A percentile compares a stretch with the other conserved stretches of the same genome.
These are phyloP conservation scores for Hypoxylon rickii DNA, from an alignment of 495 filamentous ascomycete species.

Conservation along the genomic window DNA sequence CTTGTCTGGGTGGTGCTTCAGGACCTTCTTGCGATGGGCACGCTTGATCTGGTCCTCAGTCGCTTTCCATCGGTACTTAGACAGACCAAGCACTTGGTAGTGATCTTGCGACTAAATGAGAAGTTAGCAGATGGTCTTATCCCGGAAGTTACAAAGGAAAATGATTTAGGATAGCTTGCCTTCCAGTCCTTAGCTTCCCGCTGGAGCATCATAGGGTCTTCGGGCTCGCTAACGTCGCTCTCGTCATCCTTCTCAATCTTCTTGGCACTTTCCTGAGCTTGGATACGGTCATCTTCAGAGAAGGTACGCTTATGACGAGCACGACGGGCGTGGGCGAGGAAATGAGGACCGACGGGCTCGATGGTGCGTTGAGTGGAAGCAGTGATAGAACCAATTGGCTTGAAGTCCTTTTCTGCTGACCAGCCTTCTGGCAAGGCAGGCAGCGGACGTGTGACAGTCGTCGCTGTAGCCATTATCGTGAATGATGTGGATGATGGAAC, in stretches of 20 bases:
- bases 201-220: slow-evolving; percentile 86
- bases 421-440: slow-evolving; percentile 81
- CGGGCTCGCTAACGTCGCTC: slow-evolving; percentile 87
- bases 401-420: slow-evolving; percentile 90
- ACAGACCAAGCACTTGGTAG: slow-evolving; percentile 93
- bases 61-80: slow-evolving; percentile 86
- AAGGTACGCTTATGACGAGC: slow-evolving; percentile 97
- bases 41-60: slow-evolving; percentile 98
- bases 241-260: slow-evolving; percentile 92
- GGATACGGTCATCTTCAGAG: slow-evolving; percentile 96
- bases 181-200: slow-evolving; percentile 99
- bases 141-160: background rate
- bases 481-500: background rate
- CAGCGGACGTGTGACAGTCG: slow-evolving; percentile 57
- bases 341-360: slow-evolving; percentile 95
- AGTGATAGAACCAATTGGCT: slow-evolving; percentile 67
- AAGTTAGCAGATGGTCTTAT: slow-evolving; percentile 18
- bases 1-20: slow-evolving; percentile 98
- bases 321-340: slow-evolving; percentile 94
- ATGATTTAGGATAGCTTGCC: slow-evolving; percentile 53
- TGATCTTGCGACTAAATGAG: slow-evolving; percentile 82
- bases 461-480: slow-evolving; percentile 47
- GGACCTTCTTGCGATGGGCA: slow-evolving; percentile 98
- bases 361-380: slow-evolving; percentile 77
- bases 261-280: slow-evolving; percentile 91